Conservation (phyloP, 805 yeast species). For the Starmerella floricola region DNA sequence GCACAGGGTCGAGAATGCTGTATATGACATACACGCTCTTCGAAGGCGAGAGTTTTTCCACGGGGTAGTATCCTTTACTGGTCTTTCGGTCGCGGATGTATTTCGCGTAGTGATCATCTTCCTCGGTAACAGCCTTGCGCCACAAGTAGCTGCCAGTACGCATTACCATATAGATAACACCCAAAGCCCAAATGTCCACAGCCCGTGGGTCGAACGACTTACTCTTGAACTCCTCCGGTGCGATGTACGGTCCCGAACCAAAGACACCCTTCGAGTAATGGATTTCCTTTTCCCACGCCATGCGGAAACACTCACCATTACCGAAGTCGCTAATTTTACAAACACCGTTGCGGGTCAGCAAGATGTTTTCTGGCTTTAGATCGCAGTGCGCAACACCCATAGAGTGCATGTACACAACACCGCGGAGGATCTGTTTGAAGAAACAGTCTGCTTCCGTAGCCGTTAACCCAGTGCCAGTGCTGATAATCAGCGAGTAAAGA, state of each 20-base stretch:
- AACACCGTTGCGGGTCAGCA: conserved; percentile 54
- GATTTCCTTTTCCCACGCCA: conserved; percentile 73
- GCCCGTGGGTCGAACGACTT: conserved; percentile 59
- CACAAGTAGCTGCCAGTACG: conserved; percentile 88
- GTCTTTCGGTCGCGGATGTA: conserved; percentile 71
- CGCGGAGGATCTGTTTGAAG: conserved; percentile 73
- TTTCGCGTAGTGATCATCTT: conserved; percentile 67
- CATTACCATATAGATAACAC: conserved; percentile 66
- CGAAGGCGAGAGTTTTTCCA: conserved; percentile 71
- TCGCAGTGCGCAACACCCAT: conserved; percentile 94
- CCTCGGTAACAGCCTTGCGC: conserved; percentile 61
- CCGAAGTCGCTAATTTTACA: conserved; percentile 78
- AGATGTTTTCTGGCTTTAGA: conserved; percentile 74
- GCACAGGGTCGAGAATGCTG: conserved; percentile 84
- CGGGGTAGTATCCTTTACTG: conserved; percentile 81
- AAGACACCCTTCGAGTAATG: conserved; percentile 62
- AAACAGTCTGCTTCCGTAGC: conserved; percentile 74
- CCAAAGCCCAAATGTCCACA: conserved; percentile 84
- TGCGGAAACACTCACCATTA: conserved; percentile 77
- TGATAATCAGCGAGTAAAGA: conserved; percentile 46
- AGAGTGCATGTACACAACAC: conserved; percentile 72
- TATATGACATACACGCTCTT: conserved; percentile 88
- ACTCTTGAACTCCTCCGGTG: conserved; percentile 69
- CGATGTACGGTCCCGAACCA: conserved; percentile 84
- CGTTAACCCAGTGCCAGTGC: conserved; percentile 43